A percentile compares a stretch with the other conserved stretches of the same genome.
Conservation (phyloP, 306 rosid species). For the Glycine latifolia region DNA sequence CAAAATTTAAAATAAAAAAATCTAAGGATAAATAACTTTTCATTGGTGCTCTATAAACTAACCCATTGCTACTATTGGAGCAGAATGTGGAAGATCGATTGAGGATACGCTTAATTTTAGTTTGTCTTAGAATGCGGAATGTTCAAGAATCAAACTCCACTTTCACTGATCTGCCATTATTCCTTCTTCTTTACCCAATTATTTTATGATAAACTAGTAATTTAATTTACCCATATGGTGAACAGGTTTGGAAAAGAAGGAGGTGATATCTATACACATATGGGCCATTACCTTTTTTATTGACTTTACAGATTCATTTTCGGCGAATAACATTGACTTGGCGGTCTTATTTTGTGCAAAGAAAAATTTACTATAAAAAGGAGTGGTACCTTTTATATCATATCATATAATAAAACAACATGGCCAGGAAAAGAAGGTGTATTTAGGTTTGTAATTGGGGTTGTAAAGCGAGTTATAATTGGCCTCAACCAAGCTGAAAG, state of each 20-base stretch:
- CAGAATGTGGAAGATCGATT: constrained; percentile 4
- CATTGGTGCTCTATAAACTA: constrained; percentile 19
- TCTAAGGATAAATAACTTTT: neutral
- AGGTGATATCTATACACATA: constrained; percentile 12
- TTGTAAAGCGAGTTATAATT: constrained; percentile 51
- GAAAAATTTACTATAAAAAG: constrained; percentile 18
- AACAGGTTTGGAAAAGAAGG: constrained; percentile 55
- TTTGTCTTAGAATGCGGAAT: constrained; percentile 56
- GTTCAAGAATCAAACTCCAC: constrained; percentile 67
- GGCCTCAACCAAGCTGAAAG: neutral
- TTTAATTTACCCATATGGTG: constrained; percentile 38
- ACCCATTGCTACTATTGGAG: constrained; percentile 18
- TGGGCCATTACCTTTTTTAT: constrained; percentile 44
- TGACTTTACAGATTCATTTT: constrained; percentile 53
- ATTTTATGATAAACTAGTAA: neutral
- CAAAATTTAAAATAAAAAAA: too few relatives aligned
- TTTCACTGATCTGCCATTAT: constrained; percentile 68
- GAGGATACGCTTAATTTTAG: constrained; percentile 37
- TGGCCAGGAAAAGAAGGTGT: neutral
- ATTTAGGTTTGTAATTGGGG: constrained; percentile 31
- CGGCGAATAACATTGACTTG: constrained; percentile 52
- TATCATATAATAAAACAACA: neutral
- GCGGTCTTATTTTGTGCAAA: neutral
- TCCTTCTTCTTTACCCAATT: constrained; percentile 36
- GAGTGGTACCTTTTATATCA: constrained; percentile 36